A percentile compares a stretch with the other conserved stretches of the same genome.
Evolutionary conservation across 179 eudicot species (phyloP).

Genomic region (Spergularia azorica): DNA sequence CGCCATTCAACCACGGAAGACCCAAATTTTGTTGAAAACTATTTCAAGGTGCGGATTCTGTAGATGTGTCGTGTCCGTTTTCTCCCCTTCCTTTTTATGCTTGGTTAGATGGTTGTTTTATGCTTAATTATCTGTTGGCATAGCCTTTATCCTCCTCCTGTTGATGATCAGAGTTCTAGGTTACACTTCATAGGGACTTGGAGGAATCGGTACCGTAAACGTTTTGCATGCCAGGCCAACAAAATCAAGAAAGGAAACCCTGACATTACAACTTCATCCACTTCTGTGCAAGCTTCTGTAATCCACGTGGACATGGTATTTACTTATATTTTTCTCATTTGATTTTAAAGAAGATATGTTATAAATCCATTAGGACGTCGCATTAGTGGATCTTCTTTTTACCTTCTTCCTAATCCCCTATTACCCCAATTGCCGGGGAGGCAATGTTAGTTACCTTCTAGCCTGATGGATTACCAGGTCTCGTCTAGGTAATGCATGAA

Average conservation of each 20-base stretch:
- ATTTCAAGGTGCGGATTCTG: slow-evolving; percentile 68
- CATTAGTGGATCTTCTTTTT: neutral
- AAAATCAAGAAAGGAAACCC: slow-evolving; percentile 35
- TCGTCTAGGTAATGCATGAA: neutral
- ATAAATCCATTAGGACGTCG: too few species aligned
- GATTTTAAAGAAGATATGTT: too few species aligned
- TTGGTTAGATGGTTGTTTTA: neutral
- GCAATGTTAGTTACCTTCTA: neutral
- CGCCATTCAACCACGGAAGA: slow-evolving; percentile 72
- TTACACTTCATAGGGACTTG: slow-evolving; percentile 96
- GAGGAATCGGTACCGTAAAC: slow-evolving; percentile 94
- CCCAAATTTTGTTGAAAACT: slow-evolving; percentile 91
- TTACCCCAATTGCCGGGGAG: too few species aligned
- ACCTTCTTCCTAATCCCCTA: neutral
- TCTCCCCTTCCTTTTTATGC: neutral
- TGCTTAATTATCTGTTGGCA: neutral
- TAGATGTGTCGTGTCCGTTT: neutral
- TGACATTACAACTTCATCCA: slow-evolving; percentile 35
- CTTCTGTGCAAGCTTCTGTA: slow-evolving; percentile 42
- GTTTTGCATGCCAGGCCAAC: slow-evolving; percentile 48
- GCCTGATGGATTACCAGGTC: neutral
- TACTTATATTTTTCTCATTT: neutral
- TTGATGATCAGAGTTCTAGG: slow-evolving; percentile 69
- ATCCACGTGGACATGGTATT: slow-evolving; percentile 96
- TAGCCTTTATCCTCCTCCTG: slow-evolving; percentile 17